phyloP scores from a whole-genome alignment of 345 rosid species.

The Syzygium aromaticum region DNA sequence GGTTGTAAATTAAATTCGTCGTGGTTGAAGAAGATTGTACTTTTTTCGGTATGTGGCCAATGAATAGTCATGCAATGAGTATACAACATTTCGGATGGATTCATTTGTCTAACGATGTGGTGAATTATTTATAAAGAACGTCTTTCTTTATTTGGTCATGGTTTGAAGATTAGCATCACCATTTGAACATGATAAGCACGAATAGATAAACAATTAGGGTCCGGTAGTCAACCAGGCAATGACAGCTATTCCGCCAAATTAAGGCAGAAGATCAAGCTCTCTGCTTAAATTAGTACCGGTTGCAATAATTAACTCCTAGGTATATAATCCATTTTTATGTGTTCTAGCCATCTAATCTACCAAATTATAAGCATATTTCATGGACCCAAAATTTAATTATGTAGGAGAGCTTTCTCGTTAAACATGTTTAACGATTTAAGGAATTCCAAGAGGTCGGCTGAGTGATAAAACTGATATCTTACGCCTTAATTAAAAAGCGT shows the following conservation, averaged over 20 bases:
- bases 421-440: not conserved
- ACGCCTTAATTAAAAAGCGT: rapidly evolving
- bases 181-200: not conserved
- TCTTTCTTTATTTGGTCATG: not conserved
- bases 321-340: not conserved
- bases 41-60: not conserved
- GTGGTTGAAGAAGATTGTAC: not conserved
- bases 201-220: not conserved
- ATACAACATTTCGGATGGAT: not conserved
- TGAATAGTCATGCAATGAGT: not conserved
- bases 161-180: not conserved
- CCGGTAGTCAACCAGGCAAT: not conserved
- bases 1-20: not conserved
- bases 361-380: not conserved
- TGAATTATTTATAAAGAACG: not conserved
- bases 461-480: not conserved
- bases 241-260: not conserved
- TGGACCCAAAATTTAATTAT: not conserved
- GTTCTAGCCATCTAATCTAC: not conserved
- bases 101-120: not conserved
- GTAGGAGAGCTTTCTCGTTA: not conserved
- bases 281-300: not conserved
- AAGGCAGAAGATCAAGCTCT: not conserved
- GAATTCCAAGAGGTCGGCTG: too few relatives aligned
- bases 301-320: not conserved